Base-by-base conservation (phyloP, 169 alveolate species). In the Cystoisospora suis region DNA sequence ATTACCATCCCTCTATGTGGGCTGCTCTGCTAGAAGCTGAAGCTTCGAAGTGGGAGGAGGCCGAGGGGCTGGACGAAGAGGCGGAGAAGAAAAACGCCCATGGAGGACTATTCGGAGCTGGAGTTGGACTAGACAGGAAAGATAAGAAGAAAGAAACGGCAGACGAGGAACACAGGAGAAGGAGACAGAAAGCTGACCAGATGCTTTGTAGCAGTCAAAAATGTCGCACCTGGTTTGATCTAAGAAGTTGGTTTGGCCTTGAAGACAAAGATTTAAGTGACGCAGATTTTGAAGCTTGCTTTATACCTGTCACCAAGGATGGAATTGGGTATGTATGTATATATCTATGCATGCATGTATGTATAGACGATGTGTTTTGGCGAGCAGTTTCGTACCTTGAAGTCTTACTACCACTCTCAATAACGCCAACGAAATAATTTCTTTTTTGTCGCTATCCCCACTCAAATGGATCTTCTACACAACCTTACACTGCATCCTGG, bases 271-370 rank as follows among this genome's bases (percentile, higher is more conserved):
- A 72, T 34, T 27, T 72, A 2, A 3, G 56, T 34, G 53, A 15
- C 23, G 56, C 34, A 9, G 83, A 72, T 17, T 72, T 5, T 38
- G 20, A 40, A 2, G 83, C 38, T 2, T 46, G 27, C 23, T 72
- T 72, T 53, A 34, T 34, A 29, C 56, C 83, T 3, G 56, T 72
- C 34, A 27, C 38, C 1, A 34, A 34, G 27, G 83, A 40, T 6
- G 83, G 83, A 46, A 38, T 15, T 34, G 83, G 83, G 83, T 72
- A 70, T 7, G 46, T n/a, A n/a, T n/a, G n/a, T n/a, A n/a, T n/a
- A n/a, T n/a, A n/a, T n/a, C n/a, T n/a, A n/a, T n/a, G n/a, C n/a
- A n/a, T n/a, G n/a, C n/a, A n/a, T n/a, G n/a, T n/a, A n/a, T n/a
- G n/a, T n/a, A n/a, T n/a, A n/a, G n/a, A n/a, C n/a, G n/a, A n/a